Conservation (phyloP, 345 rosid genomes). For the Laguncularia racemosa region DNA sequence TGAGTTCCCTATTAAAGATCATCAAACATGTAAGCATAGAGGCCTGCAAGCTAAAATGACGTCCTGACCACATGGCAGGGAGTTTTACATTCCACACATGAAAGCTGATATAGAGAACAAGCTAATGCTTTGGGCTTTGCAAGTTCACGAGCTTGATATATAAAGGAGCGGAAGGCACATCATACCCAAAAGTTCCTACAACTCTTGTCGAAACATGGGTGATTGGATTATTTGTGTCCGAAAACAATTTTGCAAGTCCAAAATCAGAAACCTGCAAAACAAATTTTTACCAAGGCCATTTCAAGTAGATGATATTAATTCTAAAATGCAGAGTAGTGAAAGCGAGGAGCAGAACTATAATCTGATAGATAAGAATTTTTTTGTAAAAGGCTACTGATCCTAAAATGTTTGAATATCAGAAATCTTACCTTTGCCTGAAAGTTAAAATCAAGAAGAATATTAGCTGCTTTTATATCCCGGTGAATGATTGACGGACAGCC, state of each 20-base stretch:
- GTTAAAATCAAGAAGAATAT: conserved; percentile 68
- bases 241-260: conserved; percentile 64
- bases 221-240: conserved; percentile 28
- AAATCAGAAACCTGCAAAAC: conserved; percentile 70
- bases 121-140: too few species aligned
- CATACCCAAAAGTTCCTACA: conserved; percentile 82
- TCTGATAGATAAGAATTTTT: too few species aligned
- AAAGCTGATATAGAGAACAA: too few species aligned
- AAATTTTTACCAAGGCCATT: not conserved
- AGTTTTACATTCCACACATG: too few species aligned
- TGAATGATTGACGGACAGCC: conserved; percentile 83
- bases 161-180: not conserved
- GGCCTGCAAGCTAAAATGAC: too few species aligned
- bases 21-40: too few species aligned
- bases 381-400: not conserved
- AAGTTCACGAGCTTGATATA: not conserved
- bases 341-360: not conserved
- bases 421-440: conserved; percentile 70
- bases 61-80: too few species aligned
- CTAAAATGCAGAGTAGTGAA: not conserved
- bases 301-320: not conserved
- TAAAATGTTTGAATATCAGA: not conserved
- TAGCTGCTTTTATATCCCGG: conserved; percentile 79
- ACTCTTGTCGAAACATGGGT: conserved; percentile 76
- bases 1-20: too few species aligned